A percentile compares a stretch with the other conserved stretches of the same genome.
Evolutionary conservation across 108 stramenopile species (phyloP).

Genomic region (Conticribra guillardii): DNA sequence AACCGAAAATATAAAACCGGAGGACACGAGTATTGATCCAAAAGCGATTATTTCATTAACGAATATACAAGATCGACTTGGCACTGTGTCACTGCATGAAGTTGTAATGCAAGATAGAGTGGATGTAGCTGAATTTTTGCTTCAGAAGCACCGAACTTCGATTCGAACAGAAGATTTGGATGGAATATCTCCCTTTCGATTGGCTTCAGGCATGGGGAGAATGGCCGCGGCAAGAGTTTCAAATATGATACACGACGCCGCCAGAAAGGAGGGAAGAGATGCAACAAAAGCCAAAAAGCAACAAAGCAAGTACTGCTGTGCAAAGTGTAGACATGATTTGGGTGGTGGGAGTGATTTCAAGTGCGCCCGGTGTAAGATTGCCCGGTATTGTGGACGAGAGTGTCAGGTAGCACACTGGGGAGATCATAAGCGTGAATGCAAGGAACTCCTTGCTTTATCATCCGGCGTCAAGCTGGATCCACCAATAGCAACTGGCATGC

Average conservation of each 20-base stretch:
- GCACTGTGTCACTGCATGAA: too few species aligned
- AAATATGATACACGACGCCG: too few species aligned
- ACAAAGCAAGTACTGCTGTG: constrained; percentile 1
- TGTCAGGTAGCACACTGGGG: constrained; percentile 48
- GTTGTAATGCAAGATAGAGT: too few species aligned
- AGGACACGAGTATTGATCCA: neutral
- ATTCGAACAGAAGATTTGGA: too few species aligned
- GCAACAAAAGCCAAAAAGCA: constrained; percentile 18
- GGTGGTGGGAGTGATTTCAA: too few species aligned
- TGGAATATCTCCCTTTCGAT: too few species aligned
- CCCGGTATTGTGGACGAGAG: constrained; percentile 31
- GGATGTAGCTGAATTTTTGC: too few species aligned
- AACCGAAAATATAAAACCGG: constrained; percentile 34
- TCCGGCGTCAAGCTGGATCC: constrained; percentile 2
- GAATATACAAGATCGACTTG: constrained; percentile 41
- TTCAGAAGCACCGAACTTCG: too few species aligned
- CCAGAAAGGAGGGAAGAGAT: constrained; percentile 21
- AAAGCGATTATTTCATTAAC: constrained; percentile 3
- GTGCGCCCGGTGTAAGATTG: constrained; percentile 31
- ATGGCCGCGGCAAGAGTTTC: too few species aligned
- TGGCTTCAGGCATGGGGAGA: too few species aligned
- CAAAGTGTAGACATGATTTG: constrained; percentile 22
- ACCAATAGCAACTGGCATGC: neutral
- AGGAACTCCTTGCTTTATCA: neutral
- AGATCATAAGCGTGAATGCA: constrained; percentile 43